phyloP scores from a whole-genome alignment of 768 basidiomycete genomes.

The Suillus cothurnatus region DNA sequence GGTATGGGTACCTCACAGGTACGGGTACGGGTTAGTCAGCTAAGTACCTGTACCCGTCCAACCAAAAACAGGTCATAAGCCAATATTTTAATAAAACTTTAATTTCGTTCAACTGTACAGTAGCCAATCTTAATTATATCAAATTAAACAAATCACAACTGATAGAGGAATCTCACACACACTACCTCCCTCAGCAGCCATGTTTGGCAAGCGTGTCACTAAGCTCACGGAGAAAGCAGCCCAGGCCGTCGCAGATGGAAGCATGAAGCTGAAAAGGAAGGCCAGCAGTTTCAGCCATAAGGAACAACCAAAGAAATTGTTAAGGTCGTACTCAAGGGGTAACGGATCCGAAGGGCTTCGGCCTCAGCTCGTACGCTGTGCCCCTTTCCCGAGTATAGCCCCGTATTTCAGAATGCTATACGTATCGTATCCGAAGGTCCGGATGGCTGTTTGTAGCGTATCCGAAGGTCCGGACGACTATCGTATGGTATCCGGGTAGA shows the following conservation, averaged over 20 bases:
- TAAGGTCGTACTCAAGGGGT: too few species aligned
- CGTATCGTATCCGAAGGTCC: too few species aligned
- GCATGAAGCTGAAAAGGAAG: neutral
- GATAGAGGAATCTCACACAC: neutral
- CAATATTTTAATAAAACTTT: neutral
- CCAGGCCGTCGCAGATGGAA: neutral
- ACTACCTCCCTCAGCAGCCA: neutral
- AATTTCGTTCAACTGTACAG: neutral
- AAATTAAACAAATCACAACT: neutral
- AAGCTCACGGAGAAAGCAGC: constrained; percentile 2
- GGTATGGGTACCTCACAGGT: neutral
- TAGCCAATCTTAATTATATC: neutral
- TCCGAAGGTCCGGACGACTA: too few species aligned
- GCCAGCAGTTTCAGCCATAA: constrained; percentile 1
- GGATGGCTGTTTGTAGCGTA: too few species aligned
- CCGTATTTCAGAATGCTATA: too few species aligned
- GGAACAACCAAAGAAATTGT: neutral
- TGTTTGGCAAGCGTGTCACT: neutral
- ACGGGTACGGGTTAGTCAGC: neutral
- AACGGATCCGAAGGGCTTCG: too few species aligned
- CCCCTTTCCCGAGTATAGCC: too few species aligned
- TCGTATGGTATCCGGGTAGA: too few species aligned
- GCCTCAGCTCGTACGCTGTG: too few species aligned
- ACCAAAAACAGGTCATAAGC: neutral
- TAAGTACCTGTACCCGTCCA: neutral